Evolutionary conservation across 306 rosid genomes (phyloP), one percentile per base, ranked within the genome.

Genomic region (Pyrus communis): DNA sequence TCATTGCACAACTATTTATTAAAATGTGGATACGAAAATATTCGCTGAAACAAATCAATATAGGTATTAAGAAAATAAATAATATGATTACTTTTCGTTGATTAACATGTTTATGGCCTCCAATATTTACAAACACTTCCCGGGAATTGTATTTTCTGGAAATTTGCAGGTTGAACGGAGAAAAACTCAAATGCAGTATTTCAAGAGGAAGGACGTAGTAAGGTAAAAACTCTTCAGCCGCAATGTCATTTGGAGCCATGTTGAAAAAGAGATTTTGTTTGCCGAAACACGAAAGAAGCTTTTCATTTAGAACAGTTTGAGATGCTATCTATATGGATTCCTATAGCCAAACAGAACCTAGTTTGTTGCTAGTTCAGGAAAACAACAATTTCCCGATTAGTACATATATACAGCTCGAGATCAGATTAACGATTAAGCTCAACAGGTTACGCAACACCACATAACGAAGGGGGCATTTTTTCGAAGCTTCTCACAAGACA

Each of bases 401-500:
- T 71, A 64, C 64, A 82, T 83, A 82, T 83, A 71, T 70, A 78
- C 84, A 79, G 75, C 42, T 69, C 42, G 40, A 76, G 22, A 40
- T 27, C 21, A 38, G 28, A 18, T 22, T 4, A 40, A 25, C n/a
- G 2, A 57, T 54, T 76, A 17, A 23, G n/a, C 67, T 61, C 43
- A 60, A 60, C 43, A 15, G 67, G 19, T 35, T 76, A 57, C 67
- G 17, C 51, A 74, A 0, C 2, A 49, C 76, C 12, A 79, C 60
- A 22, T 15, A 52, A 81, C 54, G 46, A 30, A 46, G 31, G 51
- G 42, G 14, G 61, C 35, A 30, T 31, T 31, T 31, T 64, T 30
- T 49, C 17, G 12, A 59, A 69, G 74, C 76, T 86, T 83, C 98
- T 89, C 95, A 84, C 86, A 77, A 92, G 97, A 84, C 69, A 94